A percentile compares a stretch with the other conserved stretches of the same genome.
These are phyloP conservation scores for Pinguiococcus pyrenoidosus DNA, from an alignment of 108 stramenopile species.

Conservation along the genomic window DNA sequence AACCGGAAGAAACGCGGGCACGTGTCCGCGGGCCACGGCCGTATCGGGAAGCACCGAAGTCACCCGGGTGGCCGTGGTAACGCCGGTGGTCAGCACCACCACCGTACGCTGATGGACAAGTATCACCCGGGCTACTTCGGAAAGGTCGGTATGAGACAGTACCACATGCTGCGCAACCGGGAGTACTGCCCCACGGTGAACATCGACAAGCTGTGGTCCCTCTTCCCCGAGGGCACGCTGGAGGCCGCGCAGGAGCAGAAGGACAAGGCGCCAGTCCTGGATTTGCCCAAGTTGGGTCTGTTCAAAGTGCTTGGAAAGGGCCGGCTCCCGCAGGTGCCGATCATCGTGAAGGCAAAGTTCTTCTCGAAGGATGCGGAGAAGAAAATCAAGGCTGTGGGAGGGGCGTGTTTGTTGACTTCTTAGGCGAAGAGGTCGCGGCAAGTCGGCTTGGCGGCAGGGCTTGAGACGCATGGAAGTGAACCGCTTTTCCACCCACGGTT, in stretches of 20 bases:
- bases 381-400: conserved; percentile 98
- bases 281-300: conserved; percentile 78
- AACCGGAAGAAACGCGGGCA: conserved; percentile 98
- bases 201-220: conserved; percentile 94
- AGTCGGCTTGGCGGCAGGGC: too few relatives aligned
- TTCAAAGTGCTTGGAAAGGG: conserved; percentile 99
- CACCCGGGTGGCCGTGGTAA: conserved; percentile 99
- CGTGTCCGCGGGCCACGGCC: conserved; percentile 95
- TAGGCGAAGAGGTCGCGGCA: conserved; percentile 15
- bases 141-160: conserved; percentile 99
- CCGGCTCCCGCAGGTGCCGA: conserved; percentile 72
- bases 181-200: conserved; percentile 82
- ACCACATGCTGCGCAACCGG: conserved; percentile 82
- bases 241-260: conserved; percentile 80
- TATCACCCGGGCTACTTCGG: conserved; percentile 99
- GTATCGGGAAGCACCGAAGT: conserved; percentile 98
- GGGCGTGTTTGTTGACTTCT: conserved; percentile 73
- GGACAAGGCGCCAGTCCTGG: conserved; percentile 93
- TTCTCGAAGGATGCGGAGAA: conserved; percentile 97
- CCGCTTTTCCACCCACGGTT: too few relatives aligned
- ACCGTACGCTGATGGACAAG: conserved; percentile 96
- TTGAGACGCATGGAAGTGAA: too few relatives aligned
- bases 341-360: conserved; percentile 98
- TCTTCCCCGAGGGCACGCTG: conserved; percentile 83
- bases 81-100: conserved; percentile 99